These are phyloP conservation scores for Fusarium burgessii DNA, from an alignment of 2,329 filamentous ascomycete species.

Conservation along the genomic window DNA sequence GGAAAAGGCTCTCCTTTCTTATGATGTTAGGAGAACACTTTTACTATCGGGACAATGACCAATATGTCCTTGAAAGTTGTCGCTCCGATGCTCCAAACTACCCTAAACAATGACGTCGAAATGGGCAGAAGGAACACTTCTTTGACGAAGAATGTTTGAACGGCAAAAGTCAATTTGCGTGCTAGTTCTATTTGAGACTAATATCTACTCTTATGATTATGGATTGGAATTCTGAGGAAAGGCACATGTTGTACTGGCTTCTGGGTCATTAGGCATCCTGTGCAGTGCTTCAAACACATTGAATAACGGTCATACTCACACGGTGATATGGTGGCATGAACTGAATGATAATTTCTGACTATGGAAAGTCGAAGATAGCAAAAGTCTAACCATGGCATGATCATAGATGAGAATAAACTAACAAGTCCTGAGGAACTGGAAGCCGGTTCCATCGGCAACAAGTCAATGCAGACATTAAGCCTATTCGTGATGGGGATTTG, in stretches of 20 bases:
- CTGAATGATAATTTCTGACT: background rate
- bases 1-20: fast-evolving
- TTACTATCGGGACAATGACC: background rate
- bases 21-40: no score
- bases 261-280: no score
- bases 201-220: background rate
- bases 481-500: background rate
- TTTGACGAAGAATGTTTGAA: background rate
- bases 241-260: background rate
- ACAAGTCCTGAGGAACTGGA: background rate
- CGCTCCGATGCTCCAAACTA: background rate
- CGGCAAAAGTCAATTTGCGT: background rate
- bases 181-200: background rate
- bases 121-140: background rate
- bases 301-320: background rate
- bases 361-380: background rate
- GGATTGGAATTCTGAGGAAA: background rate
- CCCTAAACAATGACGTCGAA: conserved; percentile 2
- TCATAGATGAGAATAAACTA: background rate
- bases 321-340: no score
- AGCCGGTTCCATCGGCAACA: background rate
- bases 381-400: no score
- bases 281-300: background rate
- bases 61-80: background rate
- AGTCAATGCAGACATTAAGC: background rate